Evolutionary conservation across 2,329 filamentous ascomycete species (phyloP).

Genomic region (Fusarium sp.): DNA sequence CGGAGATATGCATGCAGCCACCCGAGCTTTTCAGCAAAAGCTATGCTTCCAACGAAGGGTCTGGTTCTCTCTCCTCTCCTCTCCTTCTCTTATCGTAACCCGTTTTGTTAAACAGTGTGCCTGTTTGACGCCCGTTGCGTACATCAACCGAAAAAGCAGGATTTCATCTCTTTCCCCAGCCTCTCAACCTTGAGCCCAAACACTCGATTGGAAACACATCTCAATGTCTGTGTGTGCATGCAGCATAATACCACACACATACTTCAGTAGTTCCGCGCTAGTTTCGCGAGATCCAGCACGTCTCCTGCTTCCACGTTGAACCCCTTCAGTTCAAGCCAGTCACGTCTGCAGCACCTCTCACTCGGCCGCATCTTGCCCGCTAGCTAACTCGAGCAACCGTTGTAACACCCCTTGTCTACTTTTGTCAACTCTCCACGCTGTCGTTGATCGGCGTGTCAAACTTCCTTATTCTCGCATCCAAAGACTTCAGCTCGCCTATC

Average conservation of each 20-base stretch:
- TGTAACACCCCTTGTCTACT: background rate
- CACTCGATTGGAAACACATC: slow-evolving; percentile 12
- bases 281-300: background rate
- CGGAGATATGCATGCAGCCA: slow-evolving; percentile 1
- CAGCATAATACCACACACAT: background rate
- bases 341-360: slow-evolving; percentile 34
- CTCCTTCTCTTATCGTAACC: slow-evolving; percentile 16
- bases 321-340: background rate
- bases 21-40: background rate
- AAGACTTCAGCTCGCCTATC: slow-evolving; percentile 39
- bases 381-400: background rate
- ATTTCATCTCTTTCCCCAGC: background rate
- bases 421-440: slow-evolving; percentile 15
- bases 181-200: background rate
- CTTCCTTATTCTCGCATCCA: slow-evolving; percentile 9
- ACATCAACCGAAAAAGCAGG: background rate
- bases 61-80: background rate
- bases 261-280: background rate
- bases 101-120: background rate
- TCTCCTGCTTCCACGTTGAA: background rate
- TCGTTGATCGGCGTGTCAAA: slow-evolving; percentile 18
- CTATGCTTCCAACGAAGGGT: background rate
- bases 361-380: slow-evolving; percentile 9
- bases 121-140: background rate
- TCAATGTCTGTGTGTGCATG: background rate